These are phyloP conservation scores for Vigna angularis DNA, from an alignment of 306 rosid genomes.

Conservation along the genomic window DNA sequence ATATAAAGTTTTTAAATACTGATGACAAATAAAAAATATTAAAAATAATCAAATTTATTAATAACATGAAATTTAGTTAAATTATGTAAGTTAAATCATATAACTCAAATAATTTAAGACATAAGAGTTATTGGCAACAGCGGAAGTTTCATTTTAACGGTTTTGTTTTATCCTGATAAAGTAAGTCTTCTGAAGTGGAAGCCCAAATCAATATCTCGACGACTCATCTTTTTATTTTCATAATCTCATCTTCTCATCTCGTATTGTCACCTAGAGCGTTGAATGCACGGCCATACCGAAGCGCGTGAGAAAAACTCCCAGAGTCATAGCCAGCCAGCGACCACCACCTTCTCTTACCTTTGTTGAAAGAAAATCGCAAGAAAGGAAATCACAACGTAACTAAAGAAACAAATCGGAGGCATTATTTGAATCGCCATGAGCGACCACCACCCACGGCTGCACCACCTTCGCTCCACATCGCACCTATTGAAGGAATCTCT, in stretches of 20 bases:
- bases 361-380: constrained; percentile 3
- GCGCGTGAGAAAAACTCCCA: constrained; percentile 35
- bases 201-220: not conserved
- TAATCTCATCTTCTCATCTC: not conserved
- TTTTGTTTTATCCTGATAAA: not conserved
- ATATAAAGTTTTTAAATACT: no score
- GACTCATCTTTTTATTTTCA: no score
- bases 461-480: constrained; percentile 66
- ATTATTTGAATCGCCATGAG: constrained; percentile 58
- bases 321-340: constrained; percentile 8
- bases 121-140: not conserved
- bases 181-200: not conserved
- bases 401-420: not conserved
- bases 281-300: not conserved
- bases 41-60: no score
- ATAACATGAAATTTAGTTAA: no score
- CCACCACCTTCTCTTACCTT: not conserved
- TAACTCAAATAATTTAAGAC: not conserved
- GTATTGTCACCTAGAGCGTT: not conserved
- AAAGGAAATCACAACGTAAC: not conserved
- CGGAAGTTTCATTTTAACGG: no score
- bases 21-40: no score
- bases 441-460: constrained; percentile 67
- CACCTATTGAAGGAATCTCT: constrained; percentile 61
- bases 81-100: no score